phyloP scores from a whole-genome alignment of 179 eudicot species.

The Corrigiola litoralis region DNA sequence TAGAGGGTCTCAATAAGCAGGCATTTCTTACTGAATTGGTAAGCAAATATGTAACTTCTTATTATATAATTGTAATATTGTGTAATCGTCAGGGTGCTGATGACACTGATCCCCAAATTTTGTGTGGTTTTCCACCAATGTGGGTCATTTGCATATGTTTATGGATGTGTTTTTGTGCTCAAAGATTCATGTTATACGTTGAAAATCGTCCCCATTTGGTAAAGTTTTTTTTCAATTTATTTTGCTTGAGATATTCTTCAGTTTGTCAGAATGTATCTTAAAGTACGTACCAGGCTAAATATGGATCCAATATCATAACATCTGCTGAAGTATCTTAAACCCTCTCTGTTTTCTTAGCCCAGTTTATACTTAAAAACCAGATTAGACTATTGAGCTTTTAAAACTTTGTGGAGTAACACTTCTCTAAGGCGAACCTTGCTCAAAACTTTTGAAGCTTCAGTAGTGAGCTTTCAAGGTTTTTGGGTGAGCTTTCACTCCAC shows the following conservation, averaged over 20 bases:
- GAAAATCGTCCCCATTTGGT: too few relatives aligned
- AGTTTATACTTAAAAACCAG: too few relatives aligned
- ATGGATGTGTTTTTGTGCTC: background rate
- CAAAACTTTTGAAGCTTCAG: too few relatives aligned
- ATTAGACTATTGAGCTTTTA: too few relatives aligned
- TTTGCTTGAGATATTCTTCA: too few relatives aligned
- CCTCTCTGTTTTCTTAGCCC: background rate
- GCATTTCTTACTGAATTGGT: slow-evolving; percentile 96
- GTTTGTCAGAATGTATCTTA: too few relatives aligned
- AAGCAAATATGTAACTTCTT: slow-evolving; percentile 15
- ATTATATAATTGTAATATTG: background rate
- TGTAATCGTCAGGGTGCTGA: background rate
- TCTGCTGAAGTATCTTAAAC: background rate
- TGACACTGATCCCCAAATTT: background rate
- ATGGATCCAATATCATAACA: background rate
- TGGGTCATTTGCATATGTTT: background rate
- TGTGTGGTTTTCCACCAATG: background rate
- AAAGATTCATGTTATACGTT: too few relatives aligned
- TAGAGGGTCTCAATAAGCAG: slow-evolving; percentile 97
- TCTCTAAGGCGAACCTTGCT: too few relatives aligned
- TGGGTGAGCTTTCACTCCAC: too few relatives aligned
- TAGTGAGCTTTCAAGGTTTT: too few relatives aligned
- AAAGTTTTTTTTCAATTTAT: too few relatives aligned
- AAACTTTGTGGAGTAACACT: too few relatives aligned
- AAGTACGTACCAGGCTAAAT: background rate